Evolutionary conservation across 1,284 basidiomycete species (phyloP).

Genomic region (Entoloma clypeatum): DNA sequence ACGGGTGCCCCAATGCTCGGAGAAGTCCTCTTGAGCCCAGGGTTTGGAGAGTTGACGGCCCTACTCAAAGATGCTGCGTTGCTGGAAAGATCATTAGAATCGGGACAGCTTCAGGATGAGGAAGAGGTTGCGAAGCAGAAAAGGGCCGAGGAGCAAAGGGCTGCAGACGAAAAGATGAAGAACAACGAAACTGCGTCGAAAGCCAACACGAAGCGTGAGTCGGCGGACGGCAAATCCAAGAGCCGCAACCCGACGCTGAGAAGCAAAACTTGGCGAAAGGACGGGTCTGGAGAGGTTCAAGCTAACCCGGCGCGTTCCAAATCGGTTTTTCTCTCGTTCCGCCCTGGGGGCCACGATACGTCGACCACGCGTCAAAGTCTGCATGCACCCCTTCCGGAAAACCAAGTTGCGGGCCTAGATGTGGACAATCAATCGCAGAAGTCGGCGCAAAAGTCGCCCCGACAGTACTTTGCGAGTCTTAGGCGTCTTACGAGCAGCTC

Average conservation of each 20-base stretch:
- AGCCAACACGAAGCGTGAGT: conserved; percentile 10
- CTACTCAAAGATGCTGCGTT: conserved; percentile 49
- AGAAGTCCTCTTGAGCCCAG: conserved; percentile 38
- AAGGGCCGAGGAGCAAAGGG: conserved; percentile 14
- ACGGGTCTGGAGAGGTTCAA: conserved; percentile 8
- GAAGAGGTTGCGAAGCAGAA: conserved; percentile 6
- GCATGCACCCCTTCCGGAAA: not conserved
- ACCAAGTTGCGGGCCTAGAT: conserved; percentile 5
- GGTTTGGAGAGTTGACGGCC: conserved; percentile 42
- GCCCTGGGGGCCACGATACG: conserved; percentile 9
- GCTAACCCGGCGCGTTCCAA: conserved; percentile 11
- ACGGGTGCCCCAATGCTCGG: conserved; percentile 20
- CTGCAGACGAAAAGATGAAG: conserved; percentile 20
- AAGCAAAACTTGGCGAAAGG: conserved; percentile 14
- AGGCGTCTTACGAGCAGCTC: conserved; percentile 39
- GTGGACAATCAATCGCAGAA: conserved; percentile 27
- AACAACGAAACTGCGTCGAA: conserved; percentile 16
- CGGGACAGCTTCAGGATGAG: conserved; percentile 34
- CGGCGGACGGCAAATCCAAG: conserved; percentile 14
- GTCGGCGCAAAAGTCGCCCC: conserved; percentile 39
- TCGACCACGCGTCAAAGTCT: conserved; percentile 2
- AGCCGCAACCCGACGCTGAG: conserved; percentile 13
- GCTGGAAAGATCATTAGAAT: conserved; percentile 44
- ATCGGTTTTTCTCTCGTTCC: conserved; percentile 13
- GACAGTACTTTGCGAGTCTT: conserved; percentile 41